Base-by-base conservation (phyloP, 129 eudicot genomes). In the Flaveria sonorensis region DNA sequence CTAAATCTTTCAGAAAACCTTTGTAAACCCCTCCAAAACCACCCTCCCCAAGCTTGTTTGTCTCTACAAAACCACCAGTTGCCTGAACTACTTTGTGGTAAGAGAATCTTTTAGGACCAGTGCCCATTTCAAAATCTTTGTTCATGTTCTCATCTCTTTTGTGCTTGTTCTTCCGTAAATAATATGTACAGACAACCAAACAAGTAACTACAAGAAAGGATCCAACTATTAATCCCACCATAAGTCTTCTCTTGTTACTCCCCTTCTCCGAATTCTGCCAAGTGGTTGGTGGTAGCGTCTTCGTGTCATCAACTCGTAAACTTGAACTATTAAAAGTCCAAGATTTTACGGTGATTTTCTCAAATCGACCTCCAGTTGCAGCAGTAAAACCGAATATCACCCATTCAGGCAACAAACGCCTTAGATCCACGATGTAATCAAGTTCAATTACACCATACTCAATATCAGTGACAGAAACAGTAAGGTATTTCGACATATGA, bases 31-130 rank as follows among this genome's bases (percentile, higher is more conserved):
- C 36, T 18, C 65, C 65, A 5, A 59, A 65, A n/a, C 70, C 70
- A 26, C 86, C 86, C 60, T 86, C 85, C 19, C 89, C 89, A 51
- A 82, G 83, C 62, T 86, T 86, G 10, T 55, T 19, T 6, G 65
- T 68, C 4, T 74, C 77, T 4, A 69, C 62, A 59, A 86, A 82
- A 64, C 76, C 57, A 12, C 23, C 70, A 2, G 89, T 86, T 47
- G 87, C 70, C 8, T n/a, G 40, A 16, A 71, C 79, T 45, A 86
- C 46, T 15, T 78, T 79, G 0, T 40, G 24, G 56, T 81, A 86
- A 3, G 83, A 9, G 20, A 86, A 86, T 40, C 68, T 77, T 72
- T 20, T 83, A 2, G 90, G 83, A 11, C 86, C 82, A 2, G 61
- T 19, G 3, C 24, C 23, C 61, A 55, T 5, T 55, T 55, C 61